Evolutionary conservation across 1,139 yeast genomes (phyloP), one percentile per base, ranked within the genome.

Genomic region (Hansenula lynferdii): DNA sequence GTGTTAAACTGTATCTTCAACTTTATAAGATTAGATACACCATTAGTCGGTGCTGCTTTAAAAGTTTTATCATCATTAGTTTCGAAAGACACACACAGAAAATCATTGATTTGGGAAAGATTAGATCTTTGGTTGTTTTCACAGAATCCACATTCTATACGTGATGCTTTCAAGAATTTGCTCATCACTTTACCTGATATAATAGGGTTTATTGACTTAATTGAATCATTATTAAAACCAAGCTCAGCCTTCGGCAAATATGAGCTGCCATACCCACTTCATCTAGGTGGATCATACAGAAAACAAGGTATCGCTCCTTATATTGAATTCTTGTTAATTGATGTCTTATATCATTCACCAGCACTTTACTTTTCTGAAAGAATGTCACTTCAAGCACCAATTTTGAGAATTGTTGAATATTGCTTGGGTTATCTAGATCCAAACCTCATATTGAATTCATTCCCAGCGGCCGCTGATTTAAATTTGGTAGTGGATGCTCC

Each of bases 231-330:
- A 12, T 50, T 75, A 23, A 45, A 49, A 8, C 61, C 67, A 9
- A 50, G 54, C 8, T 47, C 47, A 2, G 35, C 39, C 2, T 67
- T 69, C 46, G 65, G 70, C 1, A 65, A 67, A 27, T 60, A 68
- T 37, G 45, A 57, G 2, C 56, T 75, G n/a, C 69, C 80, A 12
- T 85, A 71, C 50, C 95, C 96, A 1, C 57, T 67, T 8, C 77
- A 74, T 40, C 59, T 87, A 22, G 96, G 96, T 0, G 59, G 58
- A 14, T 67, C 70, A 1, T 75, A 80, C 48, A 70, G 95, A 51
- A 75, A 70, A 35, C 62, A 69, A 14, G 96, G 96, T 3, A 61
- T 87, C 9, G 79, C 90, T 78, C 90, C 95, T 4, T 90, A 89
- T 51, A 62, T 85, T 39, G 94, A 86, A 43, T 87, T 76, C 50